Conservation (phyloP, 2,329 filamentous ascomycete genomes). For the Ophiostoma himal-ulmi region DNA sequence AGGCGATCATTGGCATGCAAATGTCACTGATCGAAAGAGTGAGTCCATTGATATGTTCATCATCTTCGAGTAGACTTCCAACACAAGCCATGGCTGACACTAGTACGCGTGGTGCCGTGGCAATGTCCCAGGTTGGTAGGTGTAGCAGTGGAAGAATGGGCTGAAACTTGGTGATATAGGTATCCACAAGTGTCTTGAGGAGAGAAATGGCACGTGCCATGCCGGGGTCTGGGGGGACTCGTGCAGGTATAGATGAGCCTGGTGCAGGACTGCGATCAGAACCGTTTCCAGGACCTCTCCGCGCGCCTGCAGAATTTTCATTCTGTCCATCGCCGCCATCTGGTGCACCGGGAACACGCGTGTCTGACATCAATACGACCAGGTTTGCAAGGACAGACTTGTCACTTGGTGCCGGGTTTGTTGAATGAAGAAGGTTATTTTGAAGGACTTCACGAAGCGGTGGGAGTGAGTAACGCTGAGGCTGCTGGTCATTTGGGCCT, state of each 20-base stretch:
- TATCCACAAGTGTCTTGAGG: constrained; percentile 28
- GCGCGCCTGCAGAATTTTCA: not conserved
- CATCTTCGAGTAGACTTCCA: constrained; percentile 28
- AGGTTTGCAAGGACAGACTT: constrained; percentile 25
- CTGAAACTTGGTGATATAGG: constrained; percentile 31
- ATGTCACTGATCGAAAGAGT: constrained; percentile 28
- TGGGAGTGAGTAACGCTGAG: constrained; percentile 19
- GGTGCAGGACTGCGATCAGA: not conserved
- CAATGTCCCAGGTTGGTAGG: constrained; percentile 30
- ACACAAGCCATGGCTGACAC: constrained; percentile 32
- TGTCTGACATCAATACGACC: constrained; percentile 28
- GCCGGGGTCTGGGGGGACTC: constrained; percentile 15
- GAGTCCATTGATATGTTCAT: constrained; percentile 23
- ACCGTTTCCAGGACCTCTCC: not conserved
- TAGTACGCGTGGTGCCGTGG: constrained; percentile 27
- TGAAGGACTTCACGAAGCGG: constrained; percentile 28
- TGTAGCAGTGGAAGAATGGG: constrained; percentile 32
- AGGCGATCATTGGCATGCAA: constrained; percentile 30
- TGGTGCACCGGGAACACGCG: constrained; percentile 21
- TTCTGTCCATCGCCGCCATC: not conserved
- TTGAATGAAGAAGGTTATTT: constrained; percentile 16
- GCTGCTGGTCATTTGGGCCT: constrained; percentile 11
- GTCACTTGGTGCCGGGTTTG: constrained; percentile 10
- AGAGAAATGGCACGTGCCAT: constrained; percentile 26
- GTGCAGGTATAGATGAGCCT: not conserved